phyloP scores from a whole-genome alignment of 495 filamentous ascomycete genomes.

The Penicillium dipodomyicola region DNA sequence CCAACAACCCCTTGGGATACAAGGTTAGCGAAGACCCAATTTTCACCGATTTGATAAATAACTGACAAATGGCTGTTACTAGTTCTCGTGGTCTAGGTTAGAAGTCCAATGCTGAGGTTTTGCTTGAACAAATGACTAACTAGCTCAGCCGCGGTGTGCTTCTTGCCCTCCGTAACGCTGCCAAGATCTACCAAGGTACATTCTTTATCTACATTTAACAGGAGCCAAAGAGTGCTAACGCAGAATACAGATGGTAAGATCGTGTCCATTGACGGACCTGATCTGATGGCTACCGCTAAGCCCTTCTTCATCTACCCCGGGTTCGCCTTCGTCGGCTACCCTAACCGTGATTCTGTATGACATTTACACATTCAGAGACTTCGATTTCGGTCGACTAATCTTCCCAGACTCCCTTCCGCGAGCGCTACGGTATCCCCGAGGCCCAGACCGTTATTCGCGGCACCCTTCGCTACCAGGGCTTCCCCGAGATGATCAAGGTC shows the following conservation, averaged over 20 bases:
- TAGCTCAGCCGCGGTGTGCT: slow-evolving; percentile 74
- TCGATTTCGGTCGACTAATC: neutral
- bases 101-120: neutral
- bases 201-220: neutral
- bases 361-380: neutral
- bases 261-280: slow-evolving; percentile 55
- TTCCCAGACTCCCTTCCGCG: slow-evolving; percentile 64
- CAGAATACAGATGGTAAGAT: slow-evolving; percentile 59
- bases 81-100: slow-evolving; percentile 73
- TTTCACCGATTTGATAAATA: neutral
- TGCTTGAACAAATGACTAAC: slow-evolving; percentile 1
- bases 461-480: slow-evolving; percentile 80
- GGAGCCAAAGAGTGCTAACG: neutral
- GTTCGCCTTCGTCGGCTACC: slow-evolving; percentile 88
- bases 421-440: slow-evolving; percentile 90
- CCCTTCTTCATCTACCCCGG: slow-evolving; percentile 90
- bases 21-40: slow-evolving; percentile 43
- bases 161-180: slow-evolving; percentile 80
- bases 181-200: slow-evolving; percentile 64
- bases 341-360: slow-evolving; percentile 74
- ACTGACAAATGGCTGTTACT: neutral
- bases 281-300: slow-evolving; percentile 84
- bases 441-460: slow-evolving; percentile 56
- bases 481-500: slow-evolving; percentile 81
- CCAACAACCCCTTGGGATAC: slow-evolving; percentile 91